phyloP scores from a whole-genome alignment of 1,139 yeast species.

The Saccharomyces hybrid region DNA sequence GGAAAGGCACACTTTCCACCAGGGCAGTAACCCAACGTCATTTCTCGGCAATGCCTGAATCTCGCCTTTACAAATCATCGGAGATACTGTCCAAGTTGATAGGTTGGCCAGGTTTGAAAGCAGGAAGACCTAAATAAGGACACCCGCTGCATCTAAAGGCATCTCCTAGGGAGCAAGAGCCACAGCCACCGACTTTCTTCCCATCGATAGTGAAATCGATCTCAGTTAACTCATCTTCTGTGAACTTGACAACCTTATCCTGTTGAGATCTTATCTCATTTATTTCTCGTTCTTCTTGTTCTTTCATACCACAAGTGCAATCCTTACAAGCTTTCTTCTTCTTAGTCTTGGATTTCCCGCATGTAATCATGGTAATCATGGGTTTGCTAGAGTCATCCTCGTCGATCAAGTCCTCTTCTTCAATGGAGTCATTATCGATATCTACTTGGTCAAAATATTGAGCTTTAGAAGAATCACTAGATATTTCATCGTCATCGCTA shows the following conservation, averaged over 20 bases:
- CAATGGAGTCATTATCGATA: constrained; percentile 40
- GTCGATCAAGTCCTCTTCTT: constrained; percentile 41
- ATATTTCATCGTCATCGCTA: constrained; percentile 20
- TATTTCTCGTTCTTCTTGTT: constrained; percentile 56
- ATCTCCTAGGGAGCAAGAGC: constrained; percentile 93
- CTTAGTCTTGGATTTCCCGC: constrained; percentile 38
- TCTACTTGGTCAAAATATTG: constrained; percentile 46
- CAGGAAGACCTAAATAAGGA: constrained; percentile 93
- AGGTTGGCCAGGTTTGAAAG: constrained; percentile 92
- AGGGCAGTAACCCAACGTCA: neutral
- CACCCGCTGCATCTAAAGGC: constrained; percentile 98
- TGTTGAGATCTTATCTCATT: constrained; percentile 43
- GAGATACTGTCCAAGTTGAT: constrained; percentile 35
- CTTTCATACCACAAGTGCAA: constrained; percentile 94
- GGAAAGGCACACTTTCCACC: neutral
- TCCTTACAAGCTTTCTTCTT: constrained; percentile 91
- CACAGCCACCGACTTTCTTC: constrained; percentile 88
- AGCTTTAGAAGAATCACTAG: constrained; percentile 33
- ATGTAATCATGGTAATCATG: constrained; percentile 34
- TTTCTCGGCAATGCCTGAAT: too few relatives aligned
- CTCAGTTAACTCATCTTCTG: constrained; percentile 41
- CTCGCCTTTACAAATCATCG: constrained; percentile 32
- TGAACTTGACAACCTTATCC: constrained; percentile 27
- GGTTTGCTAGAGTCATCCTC: constrained; percentile 28
- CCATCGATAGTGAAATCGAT: constrained; percentile 94